These are phyloP conservation scores for Wallacemonas sp. DNA, from an alignment of 208 protist species.

Conservation along the genomic window DNA sequence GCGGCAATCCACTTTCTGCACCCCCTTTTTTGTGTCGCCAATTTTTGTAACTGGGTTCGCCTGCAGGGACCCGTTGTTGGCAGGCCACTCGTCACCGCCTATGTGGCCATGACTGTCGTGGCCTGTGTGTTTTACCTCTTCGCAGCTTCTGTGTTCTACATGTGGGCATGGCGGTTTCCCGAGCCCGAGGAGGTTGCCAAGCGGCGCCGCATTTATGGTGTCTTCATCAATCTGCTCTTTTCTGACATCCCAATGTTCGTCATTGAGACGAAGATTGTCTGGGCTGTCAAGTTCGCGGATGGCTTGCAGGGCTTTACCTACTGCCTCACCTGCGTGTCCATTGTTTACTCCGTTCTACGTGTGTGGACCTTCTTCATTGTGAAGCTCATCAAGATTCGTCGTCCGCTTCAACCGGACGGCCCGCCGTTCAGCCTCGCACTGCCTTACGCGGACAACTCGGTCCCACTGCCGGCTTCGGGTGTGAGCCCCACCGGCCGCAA, in stretches of 20 bases:
- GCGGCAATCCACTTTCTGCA: constrained; percentile 82
- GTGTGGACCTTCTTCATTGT: constrained; percentile 87
- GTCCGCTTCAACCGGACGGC: constrained; percentile 7
- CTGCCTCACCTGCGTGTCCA: constrained; percentile 67
- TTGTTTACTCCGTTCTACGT: constrained; percentile 70
- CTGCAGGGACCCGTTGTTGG: constrained; percentile 25
- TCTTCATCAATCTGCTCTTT: constrained; percentile 71
- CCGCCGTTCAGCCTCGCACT: constrained; percentile 6
- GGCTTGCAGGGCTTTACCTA: constrained; percentile 71
- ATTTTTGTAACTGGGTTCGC: constrained; percentile 65
- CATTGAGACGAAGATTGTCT: constrained; percentile 76
- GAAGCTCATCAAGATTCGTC: constrained; percentile 70
- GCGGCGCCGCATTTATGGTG: constrained; percentile 76
- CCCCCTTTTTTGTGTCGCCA: constrained; percentile 65
- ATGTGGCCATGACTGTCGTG: constrained; percentile 72
- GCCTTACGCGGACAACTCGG: constrained; percentile 4
- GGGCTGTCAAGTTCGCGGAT: constrained; percentile 44
- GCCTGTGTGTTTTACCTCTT: constrained; percentile 67
- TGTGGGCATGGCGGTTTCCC: constrained; percentile 89
- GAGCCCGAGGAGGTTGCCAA: constrained; percentile 86
- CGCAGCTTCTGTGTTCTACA: constrained; percentile 80
- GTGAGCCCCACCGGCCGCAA: not conserved
- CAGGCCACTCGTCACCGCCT: constrained; percentile 26
- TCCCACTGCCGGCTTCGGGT: not conserved
- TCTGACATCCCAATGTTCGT: constrained; percentile 83